Evolutionary conservation across 768 basidiomycete species (phyloP), one percentile per base, ranked within the genome.

Genomic region (Suillus fuscotomentosus): DNA sequence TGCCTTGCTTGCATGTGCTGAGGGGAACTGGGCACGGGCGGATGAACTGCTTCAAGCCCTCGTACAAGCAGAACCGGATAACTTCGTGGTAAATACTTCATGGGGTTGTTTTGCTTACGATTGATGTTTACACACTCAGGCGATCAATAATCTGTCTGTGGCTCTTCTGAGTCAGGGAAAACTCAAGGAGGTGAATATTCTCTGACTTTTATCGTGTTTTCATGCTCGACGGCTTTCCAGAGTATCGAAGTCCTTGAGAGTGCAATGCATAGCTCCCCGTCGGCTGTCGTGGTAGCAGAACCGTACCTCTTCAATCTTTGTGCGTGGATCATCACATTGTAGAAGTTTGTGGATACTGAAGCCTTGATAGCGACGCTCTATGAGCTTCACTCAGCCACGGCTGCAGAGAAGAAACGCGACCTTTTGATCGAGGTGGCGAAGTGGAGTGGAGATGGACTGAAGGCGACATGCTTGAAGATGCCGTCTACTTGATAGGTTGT

Each of bases 291-390:
- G 14, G 83, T 88, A 31, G 89, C 90, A 8, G 92, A 94, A 70
- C 92, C 92, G 5, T 91, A 91, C 76, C 72, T 94, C 51, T 94
- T 94, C 76, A 95, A 95, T 67, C 80, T 95, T 8, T 90, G 93
- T 93, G 72, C 65, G 88, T 77, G 1, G 22, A 38, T 47, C 13
- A 50, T 42, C n/a, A 1, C 13, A 27, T 56, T 47, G 36, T 50
- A 24, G 14, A 56, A 42, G 17, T 55, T 51, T 45, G 45, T 34
- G 24, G 39, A 27, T 22, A 38, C 63, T 63, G 60, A 47, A 24
- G 24, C 3, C n/a, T 51, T 38, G 47, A 57, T 65, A 93, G 92
- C 92, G 1, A 94, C 93, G 1, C 75, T 95, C 34, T 94, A 94
- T 69, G 92, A 95, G 71, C 83, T 95, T 55, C 88, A 88, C 34